Evolutionary conservation across 1,284 basidiomycete species (phyloP), one percentile per base, ranked within the genome.

Genomic region (Schizopora paradoxa): DNA sequence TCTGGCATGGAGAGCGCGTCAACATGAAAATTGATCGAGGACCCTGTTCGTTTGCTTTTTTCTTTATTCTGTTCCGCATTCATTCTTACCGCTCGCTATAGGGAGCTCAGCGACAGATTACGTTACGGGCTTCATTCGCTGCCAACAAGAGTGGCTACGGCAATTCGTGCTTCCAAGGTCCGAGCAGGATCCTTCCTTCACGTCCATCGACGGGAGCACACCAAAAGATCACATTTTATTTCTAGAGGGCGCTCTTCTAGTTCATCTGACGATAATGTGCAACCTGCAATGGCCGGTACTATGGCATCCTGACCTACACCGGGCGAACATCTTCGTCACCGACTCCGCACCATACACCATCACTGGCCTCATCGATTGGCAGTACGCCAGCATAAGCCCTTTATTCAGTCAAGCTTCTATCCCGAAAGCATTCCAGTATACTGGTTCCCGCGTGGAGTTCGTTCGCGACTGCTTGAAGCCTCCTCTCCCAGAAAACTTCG

Each of bases 41-140:
- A 6, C 61, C 61, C 28, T 62, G 62, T 61, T 40, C 45, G 60
- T 52, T n/a, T n/a, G n/a, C n/a, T 2, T 41, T 21, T 40, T 27
- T 31, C 18, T 28, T 38, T n/a, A 16, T 29, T 25, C 10, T 31
- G 40, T 34, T 35, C 36, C 6, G 32, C 25, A 14, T 27, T 38
- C 2, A 7, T 25, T n/a, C 46, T 38, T 13, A n/a, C 19, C 32
- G 22, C 13, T 6, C 32, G 6, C 18, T 13, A 29, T 41, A n/a
- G n/a, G n/a, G n/a, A n/a, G n/a, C n/a, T 14, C 26, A 41, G 40
- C 26, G 40, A 25, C 40, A 29, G 40, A 41, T 29, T 23, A 19
- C 19, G 16, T 26, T 2, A 26, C 38, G 38, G 19, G 13, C 16
- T 40, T 40, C 25, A 14, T 40, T n/a, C n/a, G 38, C 38, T 25